Evolutionary conservation across 805 yeast genomes (phyloP).

Genomic region (Starmerella floricola): DNA sequence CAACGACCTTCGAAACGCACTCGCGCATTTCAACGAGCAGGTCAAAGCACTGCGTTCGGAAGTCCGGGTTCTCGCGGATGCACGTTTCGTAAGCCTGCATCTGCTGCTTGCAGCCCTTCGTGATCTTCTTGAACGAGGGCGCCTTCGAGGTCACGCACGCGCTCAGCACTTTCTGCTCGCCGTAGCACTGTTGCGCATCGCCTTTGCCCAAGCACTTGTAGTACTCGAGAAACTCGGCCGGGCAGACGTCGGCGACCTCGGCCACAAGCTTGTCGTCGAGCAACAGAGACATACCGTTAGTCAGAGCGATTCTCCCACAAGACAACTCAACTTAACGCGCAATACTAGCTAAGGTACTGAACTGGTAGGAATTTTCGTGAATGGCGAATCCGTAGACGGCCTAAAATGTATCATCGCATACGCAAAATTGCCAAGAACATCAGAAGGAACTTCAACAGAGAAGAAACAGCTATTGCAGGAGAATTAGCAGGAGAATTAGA

Average conservation of each 20-base stretch:
- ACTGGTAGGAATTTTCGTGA: too few species aligned
- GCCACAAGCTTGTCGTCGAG: constrained; percentile 67
- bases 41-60: constrained; percentile 41
- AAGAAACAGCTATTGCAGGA: too few species aligned
- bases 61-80: constrained; percentile 36
- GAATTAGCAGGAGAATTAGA: too few species aligned
- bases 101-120: constrained; percentile 45
- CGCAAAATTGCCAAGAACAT: too few species aligned
- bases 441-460: too few species aligned
- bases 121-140: constrained; percentile 61
- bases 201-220: constrained; percentile 60
- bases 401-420: too few species aligned
- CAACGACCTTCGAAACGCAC: constrained; percentile 39
- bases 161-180: constrained; percentile 46
- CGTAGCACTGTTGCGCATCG: constrained; percentile 39
- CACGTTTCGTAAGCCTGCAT: constrained; percentile 58
- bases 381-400: too few species aligned
- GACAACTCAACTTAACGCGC: too few species aligned
- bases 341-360: too few species aligned
- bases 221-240: constrained; percentile 56
- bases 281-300: constrained; percentile 31
- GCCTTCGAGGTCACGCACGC: constrained; percentile 52
- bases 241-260: constrained; percentile 66
- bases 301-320: too few species aligned
- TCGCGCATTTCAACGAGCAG: constrained; percentile 46